A percentile compares a stretch with the other conserved stretches of the same genome.
Conservation (phyloP, 495 filamentous ascomycete species). For the Venustampulla echinocandica region DNA sequence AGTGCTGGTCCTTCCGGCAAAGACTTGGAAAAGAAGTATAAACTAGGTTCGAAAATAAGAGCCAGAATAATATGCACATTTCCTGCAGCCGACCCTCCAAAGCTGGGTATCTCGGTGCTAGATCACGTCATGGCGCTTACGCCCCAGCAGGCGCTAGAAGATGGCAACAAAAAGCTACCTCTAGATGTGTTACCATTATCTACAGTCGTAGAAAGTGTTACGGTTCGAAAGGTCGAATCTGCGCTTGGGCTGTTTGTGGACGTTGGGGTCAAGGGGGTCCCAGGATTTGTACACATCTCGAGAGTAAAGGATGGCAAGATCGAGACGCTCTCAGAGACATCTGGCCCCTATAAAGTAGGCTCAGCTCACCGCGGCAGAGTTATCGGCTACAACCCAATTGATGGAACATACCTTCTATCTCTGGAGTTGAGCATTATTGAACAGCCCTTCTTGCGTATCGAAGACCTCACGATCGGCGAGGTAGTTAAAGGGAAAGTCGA, state of each 20-base stretch:
- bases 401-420: constrained; percentile 79
- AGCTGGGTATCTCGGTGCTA: constrained; percentile 76
- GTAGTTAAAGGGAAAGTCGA: constrained; percentile 78
- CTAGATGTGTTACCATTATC: constrained; percentile 58
- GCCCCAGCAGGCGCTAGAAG: constrained; percentile 20
- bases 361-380: constrained; percentile 72
- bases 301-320: constrained; percentile 78
- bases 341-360: constrained; percentile 67
- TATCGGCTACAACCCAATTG: constrained; percentile 76
- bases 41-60: constrained; percentile 73
- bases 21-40: constrained; percentile 65
- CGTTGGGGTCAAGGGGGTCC: constrained; percentile 60
- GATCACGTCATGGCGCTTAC: constrained; percentile 69
- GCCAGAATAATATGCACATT: constrained; percentile 80
- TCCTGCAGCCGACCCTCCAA: constrained; percentile 65
- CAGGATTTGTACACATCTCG: constrained; percentile 91
- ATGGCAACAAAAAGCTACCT: constrained; percentile 36
- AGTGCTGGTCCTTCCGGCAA: constrained; percentile 54
- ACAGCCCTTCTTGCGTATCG: constrained; percentile 78
- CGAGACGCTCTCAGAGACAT: constrained; percentile 64
- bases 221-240: constrained; percentile 66
- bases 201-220: constrained; percentile 64
- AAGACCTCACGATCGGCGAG: constrained; percentile 77
- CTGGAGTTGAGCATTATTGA: constrained; percentile 73
- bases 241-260: constrained; percentile 74